Base-by-base conservation (phyloP, 768 basidiomycete genomes). In the Trametes coccinea region DNA sequence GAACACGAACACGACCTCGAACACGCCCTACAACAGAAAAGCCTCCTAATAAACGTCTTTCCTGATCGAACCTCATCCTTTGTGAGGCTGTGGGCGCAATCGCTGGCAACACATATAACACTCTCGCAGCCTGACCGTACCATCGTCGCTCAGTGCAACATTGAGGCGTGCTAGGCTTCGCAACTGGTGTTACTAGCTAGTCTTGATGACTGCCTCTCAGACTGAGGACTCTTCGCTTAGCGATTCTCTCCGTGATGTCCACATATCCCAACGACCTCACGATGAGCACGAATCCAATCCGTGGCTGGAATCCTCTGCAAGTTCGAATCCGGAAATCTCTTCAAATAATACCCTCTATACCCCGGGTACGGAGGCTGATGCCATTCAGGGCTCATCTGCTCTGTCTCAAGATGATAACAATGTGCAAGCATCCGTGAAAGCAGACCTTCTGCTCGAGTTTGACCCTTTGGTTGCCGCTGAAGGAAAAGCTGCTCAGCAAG, bases 391-490 rank as follows among this genome's bases (percentile, higher is more conserved):
- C 2, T 71, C 77, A 34, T 71, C 75, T 51, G 69, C 74, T 66
- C 22, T 22, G 1, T 22, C 22, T 22, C 22, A 22, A 22, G 22
- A 22, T 22, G 62, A 55, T 45, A n/a, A 58, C 34, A 50, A 52
- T 49, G 37, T 65, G 44, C 17, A 52, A 17, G 14, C 66, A 30
- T 47, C 63, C 40, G 69, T 66, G 27, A 70, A 69, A 4, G 66
- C 71, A 51, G 72, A 72, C 14, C 74, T 87, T 3, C 73, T 90
- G 53, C 77, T 74, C 39, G 83, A 89, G 68, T 90, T 92, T 69
- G 89, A 92, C 73, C 89, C 89, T 14, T 74, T 90, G 27, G 83
- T 75, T 0, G 82, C 77, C 63, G 68, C 75, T 37, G 84, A 87
- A 58, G 86, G 88, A 70, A 73, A 80, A 59, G 82, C 79, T 27